phyloP scores from a whole-genome alignment of 305 asterid genomes.

The Rubia tinctorum region DNA sequence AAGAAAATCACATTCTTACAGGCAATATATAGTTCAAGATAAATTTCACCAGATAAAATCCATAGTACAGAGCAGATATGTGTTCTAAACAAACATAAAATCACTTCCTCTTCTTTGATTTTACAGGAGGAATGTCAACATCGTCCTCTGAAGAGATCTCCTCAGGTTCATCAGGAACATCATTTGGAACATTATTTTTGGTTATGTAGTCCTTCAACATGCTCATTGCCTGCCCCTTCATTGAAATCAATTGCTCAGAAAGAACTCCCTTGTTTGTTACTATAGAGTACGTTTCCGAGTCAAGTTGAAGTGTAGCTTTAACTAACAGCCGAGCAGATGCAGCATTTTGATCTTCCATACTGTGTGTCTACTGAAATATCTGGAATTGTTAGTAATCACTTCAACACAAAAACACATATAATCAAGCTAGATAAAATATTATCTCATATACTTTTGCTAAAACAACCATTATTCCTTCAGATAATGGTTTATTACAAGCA shows the following conservation, averaged over 20 bases:
- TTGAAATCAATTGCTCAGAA: slow-evolving; percentile 66
- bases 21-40: no score
- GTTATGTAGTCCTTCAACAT: slow-evolving; percentile 80
- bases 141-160: slow-evolving; percentile 78
- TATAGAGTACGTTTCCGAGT: slow-evolving; percentile 62
- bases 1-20: no score
- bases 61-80: no score
- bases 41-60: no score
- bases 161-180: slow-evolving; percentile 79
- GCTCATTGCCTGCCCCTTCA: slow-evolving; percentile 85
- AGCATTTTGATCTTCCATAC: slow-evolving; percentile 46
- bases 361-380: slow-evolving; percentile 18
- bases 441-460: neutral
- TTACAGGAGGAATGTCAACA: slow-evolving; percentile 46
- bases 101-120: slow-evolving; percentile 63
- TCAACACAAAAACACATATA: neutral
- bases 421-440: neutral
- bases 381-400: slow-evolving; percentile 20
- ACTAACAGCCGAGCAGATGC: slow-evolving; percentile 32
- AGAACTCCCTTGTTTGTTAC: slow-evolving; percentile 50
- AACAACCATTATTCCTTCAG: neutral
- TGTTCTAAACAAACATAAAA: neutral
- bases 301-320: slow-evolving; percentile 68
- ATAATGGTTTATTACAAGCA: neutral
- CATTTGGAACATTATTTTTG: slow-evolving; percentile 67